Percentiles rank a stretch among this genome's conserved stretches.
These are phyloP conservation scores for Clonostachys chloroleuca DNA, from an alignment of 2,329 filamentous ascomycete genomes.

Conservation along the genomic window DNA sequence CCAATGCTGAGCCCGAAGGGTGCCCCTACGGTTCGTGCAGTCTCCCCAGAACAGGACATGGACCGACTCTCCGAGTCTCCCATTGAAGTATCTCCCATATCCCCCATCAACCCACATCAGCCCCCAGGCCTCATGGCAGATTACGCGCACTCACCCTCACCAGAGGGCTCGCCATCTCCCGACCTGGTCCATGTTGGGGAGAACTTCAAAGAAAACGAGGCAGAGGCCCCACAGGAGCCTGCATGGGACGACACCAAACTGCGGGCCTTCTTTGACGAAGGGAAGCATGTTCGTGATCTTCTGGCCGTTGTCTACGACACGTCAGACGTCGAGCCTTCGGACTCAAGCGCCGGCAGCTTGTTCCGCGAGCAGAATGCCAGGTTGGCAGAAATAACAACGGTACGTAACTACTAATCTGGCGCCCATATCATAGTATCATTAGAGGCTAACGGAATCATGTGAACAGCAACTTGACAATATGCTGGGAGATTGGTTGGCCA, in stretches of 20 bases:
- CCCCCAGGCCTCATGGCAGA: slow-evolving; percentile 67
- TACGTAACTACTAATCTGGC: slow-evolving; percentile 30
- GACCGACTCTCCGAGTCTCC: slow-evolving; percentile 62
- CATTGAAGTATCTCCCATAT: slow-evolving; percentile 56
- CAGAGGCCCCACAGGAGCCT: slow-evolving; percentile 17
- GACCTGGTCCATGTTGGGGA: slow-evolving; percentile 37
- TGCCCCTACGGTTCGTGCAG: slow-evolving; percentile 12
- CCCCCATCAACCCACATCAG: slow-evolving; percentile 32
- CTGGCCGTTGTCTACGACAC: slow-evolving; percentile 92
- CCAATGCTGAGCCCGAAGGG: slow-evolving; percentile 31
- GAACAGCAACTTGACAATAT: slow-evolving; percentile 75
- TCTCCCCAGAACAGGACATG: slow-evolving; percentile 21
- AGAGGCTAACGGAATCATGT: slow-evolving; percentile 8
- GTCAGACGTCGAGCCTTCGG: slow-evolving; percentile 72
- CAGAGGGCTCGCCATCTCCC: slow-evolving; percentile 22
- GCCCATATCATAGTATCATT: not conserved
- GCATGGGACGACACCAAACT: slow-evolving; percentile 86
- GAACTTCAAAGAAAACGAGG: not conserved
- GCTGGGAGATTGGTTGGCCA: slow-evolving; percentile 75
- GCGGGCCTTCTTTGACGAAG: slow-evolving; percentile 85
- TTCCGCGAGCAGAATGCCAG: slow-evolving; percentile 86
- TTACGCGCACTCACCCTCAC: slow-evolving; percentile 57
- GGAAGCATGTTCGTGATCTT: slow-evolving; percentile 83
- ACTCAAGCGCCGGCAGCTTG: slow-evolving; percentile 72
- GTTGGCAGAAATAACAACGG: slow-evolving; percentile 78